Base-by-base conservation (phyloP, 306 rosid genomes). In the Luffa aegyptiaca region DNA sequence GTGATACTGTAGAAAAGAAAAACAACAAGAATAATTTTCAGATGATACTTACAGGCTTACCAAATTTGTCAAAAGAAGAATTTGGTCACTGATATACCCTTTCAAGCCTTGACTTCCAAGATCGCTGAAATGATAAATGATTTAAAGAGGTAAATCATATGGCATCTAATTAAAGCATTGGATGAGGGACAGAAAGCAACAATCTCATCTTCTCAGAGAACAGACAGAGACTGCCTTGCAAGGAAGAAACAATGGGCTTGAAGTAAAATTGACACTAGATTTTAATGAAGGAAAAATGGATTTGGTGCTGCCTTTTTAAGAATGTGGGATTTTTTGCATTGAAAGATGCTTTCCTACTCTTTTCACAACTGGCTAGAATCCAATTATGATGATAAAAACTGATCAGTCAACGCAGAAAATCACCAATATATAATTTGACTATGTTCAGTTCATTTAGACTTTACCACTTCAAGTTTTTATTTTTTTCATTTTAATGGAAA, bases 101-200 rank as follows among this genome's bases (percentile, higher is more conserved):
- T 93, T 92, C 88, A 95, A 90, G 73, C 97, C 99, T 88, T 93
- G 99, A 82, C 93, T 91, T 71, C 96, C 97, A 72, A 95, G 93
- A 81, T 95, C 96, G 75, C 99, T 95, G 93, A 80, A 84, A 84
- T 75, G 41, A 53, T 65, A 57, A 41, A 75, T 10, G 41, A 31
- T 55, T 48, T 44, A 44, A 49, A 76, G 6, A 73, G 46, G 18
- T 14, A 20, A 73, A 62, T 73, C 26, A 2, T 21, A 58, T 46
- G 53, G 33, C 2, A 58, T 68, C 13, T 46, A 41, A 58, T 59
- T 72, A 51, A 80, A 59, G 49, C 39, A 58, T 42, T 10, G 76
- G 45, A 70, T 70, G 10, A 44, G 39, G 2, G 21, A 70, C 49
- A 1, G 2, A 69, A 39, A 44, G 18, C 76, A 45, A 70, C 14